Evolutionary conservation across 148 eudicot species (phyloP), one percentile per base, ranked within the genome.

Genomic region (Nyssa sinensis): DNA sequence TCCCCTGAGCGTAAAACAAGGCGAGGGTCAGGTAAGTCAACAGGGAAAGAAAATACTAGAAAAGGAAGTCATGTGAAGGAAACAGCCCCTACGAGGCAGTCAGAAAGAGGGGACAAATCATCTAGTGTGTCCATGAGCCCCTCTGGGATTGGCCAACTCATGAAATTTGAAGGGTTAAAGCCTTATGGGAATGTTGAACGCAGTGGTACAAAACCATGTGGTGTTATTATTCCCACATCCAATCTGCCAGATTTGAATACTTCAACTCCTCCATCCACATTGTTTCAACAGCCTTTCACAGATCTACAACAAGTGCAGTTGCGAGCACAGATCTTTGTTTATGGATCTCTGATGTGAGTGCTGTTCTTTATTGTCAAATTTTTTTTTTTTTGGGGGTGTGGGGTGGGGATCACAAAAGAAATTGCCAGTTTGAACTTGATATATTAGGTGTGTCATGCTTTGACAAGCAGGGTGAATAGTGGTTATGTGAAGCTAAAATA

Each of bases 321-420:
- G 77, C 94, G 99, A 59, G 97, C 99, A 17, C 99, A 95, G 84
- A 95, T 95, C 55, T 93, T 95, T 86, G 99, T 95, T 77, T 95
- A 95, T 82, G 99, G 99, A 81, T 91, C 97, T 80, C 81, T 95
- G 33, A 90, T 95, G 99, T 93, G 78, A 84, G 94, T 89, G 72
- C 32, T 62, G 37, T 71, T 41, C 67, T 62, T 59, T n/a, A 11
- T 7, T 33, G 30, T 31, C 41, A n/a, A n/a, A n/a, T n/a, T n/a
- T n/a, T n/a, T n/a, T n/a, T n/a, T n/a, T n/a, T n/a, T n/a, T n/a
- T n/a, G n/a, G n/a, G n/a, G n/a, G n/a, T n/a, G n/a, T n/a, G n/a
- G n/a, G n/a, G n/a, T n/a, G n/a, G n/a, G 3, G 21, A 3, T 55
- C 59, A 55, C 21, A 49, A 39, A n/a, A 39, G 44, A 39, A 39